Evolutionary conservation across 2,329 filamentous ascomycete species (phyloP).

Genomic region (Aspergillus pseudoviridinutans): DNA sequence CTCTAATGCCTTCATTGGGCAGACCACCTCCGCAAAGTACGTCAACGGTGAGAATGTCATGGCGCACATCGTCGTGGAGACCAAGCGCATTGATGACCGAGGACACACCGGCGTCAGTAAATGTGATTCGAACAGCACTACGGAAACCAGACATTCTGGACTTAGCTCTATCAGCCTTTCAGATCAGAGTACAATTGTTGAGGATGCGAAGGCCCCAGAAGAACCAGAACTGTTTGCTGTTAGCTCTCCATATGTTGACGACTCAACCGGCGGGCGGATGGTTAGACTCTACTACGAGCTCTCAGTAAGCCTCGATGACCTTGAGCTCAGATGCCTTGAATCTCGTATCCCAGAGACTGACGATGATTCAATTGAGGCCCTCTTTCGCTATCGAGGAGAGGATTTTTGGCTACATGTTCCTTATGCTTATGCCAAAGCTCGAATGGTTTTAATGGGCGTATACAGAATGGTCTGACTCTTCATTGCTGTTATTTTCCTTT

Average conservation of each 20-base stretch:
- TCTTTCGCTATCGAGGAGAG: not conserved
- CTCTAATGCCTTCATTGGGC: not conserved
- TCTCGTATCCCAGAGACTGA: not conserved
- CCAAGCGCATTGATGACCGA: not conserved
- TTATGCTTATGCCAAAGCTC: not conserved
- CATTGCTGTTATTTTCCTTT: constrained; percentile 6
- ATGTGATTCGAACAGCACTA: not conserved
- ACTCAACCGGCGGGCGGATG: not conserved
- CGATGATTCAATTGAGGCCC: not conserved
- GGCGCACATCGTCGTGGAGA: not conserved
- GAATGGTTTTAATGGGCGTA: not conserved
- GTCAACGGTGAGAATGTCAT: not conserved
- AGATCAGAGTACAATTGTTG: not conserved
- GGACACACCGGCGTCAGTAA: not conserved
- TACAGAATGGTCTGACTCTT: not conserved
- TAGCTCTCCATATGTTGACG: not conserved
- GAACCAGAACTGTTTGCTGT: not conserved
- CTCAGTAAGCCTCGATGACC: not conserved
- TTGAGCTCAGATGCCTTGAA: not conserved
- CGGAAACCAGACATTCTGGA: not conserved
- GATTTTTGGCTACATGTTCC: not conserved
- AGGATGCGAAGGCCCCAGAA: not conserved
- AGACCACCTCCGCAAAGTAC: not conserved
- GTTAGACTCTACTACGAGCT: not conserved
- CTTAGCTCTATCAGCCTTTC: not conserved